These are phyloP conservation scores for Trichoderma virens DNA, from an alignment of 495 filamentous ascomycete species.

Conservation along the genomic window DNA sequence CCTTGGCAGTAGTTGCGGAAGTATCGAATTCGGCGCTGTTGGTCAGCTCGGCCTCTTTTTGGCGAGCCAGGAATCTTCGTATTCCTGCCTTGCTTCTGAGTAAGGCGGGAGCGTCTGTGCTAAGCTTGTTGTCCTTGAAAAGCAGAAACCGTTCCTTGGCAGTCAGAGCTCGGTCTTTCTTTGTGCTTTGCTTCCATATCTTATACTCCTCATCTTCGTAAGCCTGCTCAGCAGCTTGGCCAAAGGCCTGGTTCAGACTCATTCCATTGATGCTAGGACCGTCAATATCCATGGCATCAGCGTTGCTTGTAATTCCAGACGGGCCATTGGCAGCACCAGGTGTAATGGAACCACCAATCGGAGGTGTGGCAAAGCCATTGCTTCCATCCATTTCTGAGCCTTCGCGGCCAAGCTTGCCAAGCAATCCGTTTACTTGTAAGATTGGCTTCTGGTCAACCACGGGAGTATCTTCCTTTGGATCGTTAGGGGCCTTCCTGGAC, in stretches of 20 bases:
- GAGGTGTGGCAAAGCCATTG: constrained; percentile 79
- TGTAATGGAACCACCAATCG: constrained; percentile 67
- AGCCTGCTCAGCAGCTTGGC: constrained; percentile 44
- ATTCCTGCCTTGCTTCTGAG: constrained; percentile 59
- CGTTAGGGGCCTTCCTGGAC: constrained; percentile 67
- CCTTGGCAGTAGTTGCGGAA: constrained; percentile 31
- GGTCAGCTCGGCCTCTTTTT: constrained; percentile 51
- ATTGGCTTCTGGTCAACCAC: constrained; percentile 54
- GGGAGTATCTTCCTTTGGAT: constrained; percentile 74
- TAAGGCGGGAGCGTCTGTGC: constrained; percentile 79
- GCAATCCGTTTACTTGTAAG: constrained; percentile 44
- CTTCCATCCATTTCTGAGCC: constrained; percentile 54
- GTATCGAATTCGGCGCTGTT: constrained; percentile 37
- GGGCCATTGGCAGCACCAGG: constrained; percentile 66
- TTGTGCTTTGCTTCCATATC: constrained; percentile 97
- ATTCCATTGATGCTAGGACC: constrained; percentile 57
- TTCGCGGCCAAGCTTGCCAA: constrained; percentile 40
- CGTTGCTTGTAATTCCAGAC: constrained; percentile 57
- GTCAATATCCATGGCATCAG: constrained; percentile 77
- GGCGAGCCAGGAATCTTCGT: constrained; percentile 69
- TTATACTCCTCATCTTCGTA: constrained; percentile 84
- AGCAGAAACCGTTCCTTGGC: constrained; percentile 73
- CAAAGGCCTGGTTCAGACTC: constrained; percentile 43
- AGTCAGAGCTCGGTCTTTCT: constrained; percentile 85
- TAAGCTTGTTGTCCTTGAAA: constrained; percentile 76